Evolutionary conservation across 1,139 yeast genomes (phyloP), one percentile per base, ranked within the genome.

Genomic region (Debaryomycetaceae sp.): DNA sequence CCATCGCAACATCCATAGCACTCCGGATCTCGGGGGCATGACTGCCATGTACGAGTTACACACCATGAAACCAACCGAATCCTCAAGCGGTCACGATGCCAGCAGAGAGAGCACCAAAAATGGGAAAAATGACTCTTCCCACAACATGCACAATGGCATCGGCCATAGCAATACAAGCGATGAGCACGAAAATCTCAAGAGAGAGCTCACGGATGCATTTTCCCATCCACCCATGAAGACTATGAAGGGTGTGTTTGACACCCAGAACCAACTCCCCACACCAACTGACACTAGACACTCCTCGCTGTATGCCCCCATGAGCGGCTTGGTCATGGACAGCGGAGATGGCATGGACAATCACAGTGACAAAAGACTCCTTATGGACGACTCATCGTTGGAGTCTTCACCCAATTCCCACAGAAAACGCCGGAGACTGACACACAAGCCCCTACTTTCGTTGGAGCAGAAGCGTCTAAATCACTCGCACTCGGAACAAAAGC

Each of bases 381-480:
- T 17, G 5, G 40, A 37, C 9, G 17, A 31, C n/a, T 16, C 35
- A 29, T 30, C 9, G 9, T 28, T 24, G 16, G 31, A 38, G 5
- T 33, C 47, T 17, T 35, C 42, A 6, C 38, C 41, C 6, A 30
- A 35, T 9, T 43, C 45, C 9, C 46, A 42, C 3, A 58, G 54
- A 38, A 66, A 63, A 49, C 57, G 66, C 36, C 59, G 58, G 45
- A 59, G 68, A 45, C 56, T 65, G 15, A 52, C 63, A 14, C 59
- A 64, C 48, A 78, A 68, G 61, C 81, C 71, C n/a, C 57, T 70
- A 11, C 67, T 85, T 18, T 61, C 84, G 0, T 74, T 78, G 38
- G 84, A 82, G 50, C 88, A 86, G 55, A 84, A 83, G 53, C 71
- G 92, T 41, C 58, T 72, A 40, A 83, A 84, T 53, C 96, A 87